Conservation (phyloP, 2,329 filamentous ascomycete species). For the Xylaria arbuscula region DNA sequence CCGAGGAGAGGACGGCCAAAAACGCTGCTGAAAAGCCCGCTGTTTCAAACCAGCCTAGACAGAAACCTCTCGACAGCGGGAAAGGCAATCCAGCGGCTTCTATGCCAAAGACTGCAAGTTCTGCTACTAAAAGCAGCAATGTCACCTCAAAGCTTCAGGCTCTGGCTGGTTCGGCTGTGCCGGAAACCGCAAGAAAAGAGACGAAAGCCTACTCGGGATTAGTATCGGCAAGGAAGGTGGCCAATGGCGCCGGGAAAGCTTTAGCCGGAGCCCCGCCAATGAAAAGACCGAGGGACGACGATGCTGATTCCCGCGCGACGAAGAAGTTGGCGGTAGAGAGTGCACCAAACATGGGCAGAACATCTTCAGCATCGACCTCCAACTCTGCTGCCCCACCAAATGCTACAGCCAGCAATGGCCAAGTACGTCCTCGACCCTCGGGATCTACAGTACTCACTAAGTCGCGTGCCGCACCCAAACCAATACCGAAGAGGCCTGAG, state of each 20-base stretch:
- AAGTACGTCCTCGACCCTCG: conserved; percentile 44
- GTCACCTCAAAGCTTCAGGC: conserved; percentile 20
- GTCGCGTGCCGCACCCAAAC: conserved; percentile 57
- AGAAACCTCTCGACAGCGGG: conserved; percentile 25
- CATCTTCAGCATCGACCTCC: conserved; percentile 40
- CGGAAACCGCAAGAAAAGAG: conserved; percentile 34
- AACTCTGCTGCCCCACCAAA: conserved; percentile 15
- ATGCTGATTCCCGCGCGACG: conserved; percentile 51
- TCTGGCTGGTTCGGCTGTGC: conserved; percentile 2
- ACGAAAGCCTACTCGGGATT: conserved; percentile 46
- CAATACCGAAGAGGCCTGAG: conserved; percentile 54
- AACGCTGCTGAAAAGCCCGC: conserved; percentile 31
- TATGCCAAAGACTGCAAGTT: conserved; percentile 33
- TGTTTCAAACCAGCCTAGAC: conserved; percentile 22
- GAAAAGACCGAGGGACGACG: conserved; percentile 56
- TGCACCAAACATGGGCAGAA: conserved; percentile 50
- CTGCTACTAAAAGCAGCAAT: conserved; percentile 20
- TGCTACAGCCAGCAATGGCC: conserved; percentile 36
- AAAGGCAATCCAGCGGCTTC: conserved; percentile 40
- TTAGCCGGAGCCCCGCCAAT: conserved; percentile 33
- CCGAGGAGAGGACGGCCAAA: conserved; percentile 36
- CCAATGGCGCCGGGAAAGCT: conserved; percentile 36
- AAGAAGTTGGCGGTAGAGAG: conserved; percentile 55
- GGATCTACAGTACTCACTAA: conserved; percentile 60
- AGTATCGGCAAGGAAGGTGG: conserved; percentile 46